Conservation (phyloP, 169 alveolate genomes). For the Plasmodium coatneyi region DNA sequence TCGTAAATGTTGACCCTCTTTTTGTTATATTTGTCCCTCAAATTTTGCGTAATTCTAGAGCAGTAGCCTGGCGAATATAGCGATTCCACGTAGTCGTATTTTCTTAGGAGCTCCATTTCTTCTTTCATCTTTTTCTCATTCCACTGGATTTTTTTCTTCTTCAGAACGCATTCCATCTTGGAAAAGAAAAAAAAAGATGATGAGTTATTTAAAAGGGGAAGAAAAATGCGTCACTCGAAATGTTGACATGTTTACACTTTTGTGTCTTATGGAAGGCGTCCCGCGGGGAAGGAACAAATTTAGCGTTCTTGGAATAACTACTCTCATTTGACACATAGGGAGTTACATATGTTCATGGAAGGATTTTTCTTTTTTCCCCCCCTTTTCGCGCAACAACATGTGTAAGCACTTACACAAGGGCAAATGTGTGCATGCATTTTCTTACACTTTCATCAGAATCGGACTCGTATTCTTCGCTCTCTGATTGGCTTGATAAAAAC, state of each 20-base stretch:
- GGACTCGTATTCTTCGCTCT: background rate
- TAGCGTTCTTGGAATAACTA: background rate
- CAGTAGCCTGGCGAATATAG: slow-evolving; percentile 54
- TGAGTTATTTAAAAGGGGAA: background rate
- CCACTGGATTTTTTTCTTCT: slow-evolving; percentile 7
- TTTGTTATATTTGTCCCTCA: background rate
- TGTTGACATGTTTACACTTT: background rate
- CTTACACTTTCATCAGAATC: slow-evolving; percentile 8
- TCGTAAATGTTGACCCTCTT: slow-evolving; percentile 38
- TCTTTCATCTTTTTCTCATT: slow-evolving; percentile 19
- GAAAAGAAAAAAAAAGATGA: background rate
- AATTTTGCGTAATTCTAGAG: slow-evolving; percentile 34
- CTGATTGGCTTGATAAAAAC: slow-evolving; percentile 1
- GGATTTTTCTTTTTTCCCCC: background rate
- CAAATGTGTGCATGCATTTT: background rate
- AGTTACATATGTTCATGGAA: background rate
- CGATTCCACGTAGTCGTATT: slow-evolving; percentile 43
- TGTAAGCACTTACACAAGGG: background rate
- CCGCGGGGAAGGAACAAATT: background rate
- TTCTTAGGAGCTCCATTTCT: slow-evolving; percentile 35
- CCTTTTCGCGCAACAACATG: background rate
- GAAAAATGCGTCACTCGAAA: background rate
- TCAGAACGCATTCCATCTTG: slow-evolving; percentile 23
- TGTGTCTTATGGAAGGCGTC: background rate
- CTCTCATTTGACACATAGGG: background rate